Evolutionary conservation across 179 eudicot species (phyloP).

Genomic region (Sideroxylon spinosum): DNA sequence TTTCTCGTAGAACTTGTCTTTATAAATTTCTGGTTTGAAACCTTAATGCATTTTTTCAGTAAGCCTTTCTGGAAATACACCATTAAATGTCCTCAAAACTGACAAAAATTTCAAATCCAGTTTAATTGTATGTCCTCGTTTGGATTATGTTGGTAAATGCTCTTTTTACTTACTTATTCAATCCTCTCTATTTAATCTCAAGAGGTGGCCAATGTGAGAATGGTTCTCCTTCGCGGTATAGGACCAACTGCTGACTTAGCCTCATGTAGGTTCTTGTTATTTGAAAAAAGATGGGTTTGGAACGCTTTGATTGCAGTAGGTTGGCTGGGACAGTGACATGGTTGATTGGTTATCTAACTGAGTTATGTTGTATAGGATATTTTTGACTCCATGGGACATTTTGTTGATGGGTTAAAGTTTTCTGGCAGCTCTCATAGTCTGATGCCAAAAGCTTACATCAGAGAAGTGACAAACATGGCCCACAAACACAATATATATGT

Average conservation of each 20-base stretch:
- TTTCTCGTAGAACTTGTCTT: not conserved
- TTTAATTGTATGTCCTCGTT: not conserved
- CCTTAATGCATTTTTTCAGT: not conserved
- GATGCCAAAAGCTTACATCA: constrained; percentile 58
- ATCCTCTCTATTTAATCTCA: not conserved
- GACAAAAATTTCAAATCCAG: not conserved
- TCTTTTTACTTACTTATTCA: not conserved
- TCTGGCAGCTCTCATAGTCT: constrained; percentile 74
- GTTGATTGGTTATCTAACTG: constrained; percentile 4
- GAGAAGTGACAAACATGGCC: constrained; percentile 77
- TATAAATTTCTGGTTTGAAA: not conserved
- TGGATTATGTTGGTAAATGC: not conserved
- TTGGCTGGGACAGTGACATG: not conserved
- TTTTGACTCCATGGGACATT: constrained; percentile 86
- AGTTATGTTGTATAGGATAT: constrained; percentile 47
- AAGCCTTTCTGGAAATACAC: not conserved
- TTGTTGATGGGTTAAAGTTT: constrained; percentile 87
- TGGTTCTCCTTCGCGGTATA: not conserved
- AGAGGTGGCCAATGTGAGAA: not conserved
- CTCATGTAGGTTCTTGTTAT: not conserved
- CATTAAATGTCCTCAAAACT: not conserved
- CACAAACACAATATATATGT: constrained; percentile 76
- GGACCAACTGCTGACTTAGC: not conserved
- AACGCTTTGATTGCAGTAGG: not conserved
- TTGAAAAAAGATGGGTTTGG: not conserved